Percentiles rank a stretch among this genome's conserved stretches.
Evolutionary conservation across 2,329 filamentous ascomycete genomes (phyloP).

Genomic region (Fusarium mangiferae): DNA sequence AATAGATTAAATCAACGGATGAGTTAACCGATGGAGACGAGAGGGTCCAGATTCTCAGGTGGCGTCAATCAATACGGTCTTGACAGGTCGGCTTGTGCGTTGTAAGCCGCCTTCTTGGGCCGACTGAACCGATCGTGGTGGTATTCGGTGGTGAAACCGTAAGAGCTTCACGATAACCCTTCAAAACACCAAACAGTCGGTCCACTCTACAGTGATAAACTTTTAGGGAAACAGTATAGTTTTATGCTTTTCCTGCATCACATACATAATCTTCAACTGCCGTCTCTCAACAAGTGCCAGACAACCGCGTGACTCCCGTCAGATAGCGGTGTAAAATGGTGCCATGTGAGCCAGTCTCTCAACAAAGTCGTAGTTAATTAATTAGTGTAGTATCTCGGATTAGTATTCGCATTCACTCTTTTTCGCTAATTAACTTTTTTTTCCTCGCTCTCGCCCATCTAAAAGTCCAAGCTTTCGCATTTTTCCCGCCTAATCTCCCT

Average conservation of each 20-base stretch:
- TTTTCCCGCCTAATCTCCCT: constrained; percentile 14
- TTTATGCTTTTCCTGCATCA: background rate
- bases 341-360: constrained; percentile 5
- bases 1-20: background rate
- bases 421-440: background rate
- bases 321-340: constrained; percentile 21
- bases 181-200: background rate
- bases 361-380: background rate
- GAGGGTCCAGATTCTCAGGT: background rate
- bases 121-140: background rate
- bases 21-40: background rate
- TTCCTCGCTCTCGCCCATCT: background rate
- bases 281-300: background rate
- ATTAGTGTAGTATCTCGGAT: background rate
- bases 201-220: background rate
- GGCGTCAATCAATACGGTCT: constrained; percentile 1
- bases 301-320: constrained; percentile 8
- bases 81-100: background rate
- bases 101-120: background rate
- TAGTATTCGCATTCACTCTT: constrained; percentile 1
- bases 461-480: background rate
- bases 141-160: constrained; percentile 3
- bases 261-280: background rate
- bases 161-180: background rate
- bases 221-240: background rate